A percentile compares a stretch with the other conserved stretches of the same genome.
Evolutionary conservation across 2,329 filamentous ascomycete species (phyloP).

Genomic region (Myotisia sp.): DNA sequence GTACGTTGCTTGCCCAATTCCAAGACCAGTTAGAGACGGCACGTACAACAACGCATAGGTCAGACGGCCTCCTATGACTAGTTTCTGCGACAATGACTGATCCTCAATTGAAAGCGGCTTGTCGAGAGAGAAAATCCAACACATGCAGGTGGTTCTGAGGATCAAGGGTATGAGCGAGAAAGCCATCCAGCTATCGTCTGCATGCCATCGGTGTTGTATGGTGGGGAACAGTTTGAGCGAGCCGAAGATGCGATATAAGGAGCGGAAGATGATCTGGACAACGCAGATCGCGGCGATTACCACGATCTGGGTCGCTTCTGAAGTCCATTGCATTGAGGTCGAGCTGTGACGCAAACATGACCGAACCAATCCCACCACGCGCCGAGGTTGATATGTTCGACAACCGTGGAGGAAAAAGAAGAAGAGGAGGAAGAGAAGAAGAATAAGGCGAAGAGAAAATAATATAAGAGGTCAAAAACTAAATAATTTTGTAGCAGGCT

Average conservation of each 20-base stretch:
- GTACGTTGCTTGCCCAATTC: too few species aligned
- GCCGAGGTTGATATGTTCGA: too few species aligned
- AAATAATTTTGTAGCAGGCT: too few species aligned
- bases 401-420: too few species aligned
- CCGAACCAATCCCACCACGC: too few species aligned
- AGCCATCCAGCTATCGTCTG: constrained; percentile 13
- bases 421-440: too few species aligned
- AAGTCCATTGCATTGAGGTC: constrained; percentile 13
- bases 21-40: too few species aligned
- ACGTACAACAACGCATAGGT: constrained; percentile 10
- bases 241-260: constrained; percentile 9
- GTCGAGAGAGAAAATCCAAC: constrained; percentile 8
- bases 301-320: constrained; percentile 11
- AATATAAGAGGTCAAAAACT: too few species aligned
- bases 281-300: constrained; percentile 8
- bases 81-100: constrained; percentile 7
- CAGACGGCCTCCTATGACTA: constrained; percentile 10
- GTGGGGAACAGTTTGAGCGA: constrained; percentile 7
- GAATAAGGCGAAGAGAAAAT: too few species aligned
- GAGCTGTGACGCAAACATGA: constrained; percentile 1
- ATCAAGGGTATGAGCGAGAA: constrained; percentile 10
- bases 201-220: constrained; percentile 10
- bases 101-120: constrained; percentile 2
- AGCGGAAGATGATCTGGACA: constrained; percentile 11
- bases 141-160: constrained; percentile 7